Evolutionary conservation across 225 moss, liverwort and hornwort species (phyloP).

Genomic region (Asterella californica): DNA sequence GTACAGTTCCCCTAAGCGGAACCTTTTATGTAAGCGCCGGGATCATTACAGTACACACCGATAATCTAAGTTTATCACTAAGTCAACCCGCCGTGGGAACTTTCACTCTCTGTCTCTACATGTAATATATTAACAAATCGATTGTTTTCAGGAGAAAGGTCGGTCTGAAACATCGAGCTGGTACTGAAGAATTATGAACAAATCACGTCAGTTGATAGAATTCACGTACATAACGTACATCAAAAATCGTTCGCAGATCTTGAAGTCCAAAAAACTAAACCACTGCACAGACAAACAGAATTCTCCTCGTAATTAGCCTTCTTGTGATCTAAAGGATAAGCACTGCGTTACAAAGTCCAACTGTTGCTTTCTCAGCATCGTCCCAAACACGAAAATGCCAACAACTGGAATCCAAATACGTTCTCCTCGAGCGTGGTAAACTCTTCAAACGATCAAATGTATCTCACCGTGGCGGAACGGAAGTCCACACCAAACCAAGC

Average conservation of each 20-base stretch:
- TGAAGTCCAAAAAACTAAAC: slow-evolving; percentile 85
- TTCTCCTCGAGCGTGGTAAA: too few relatives aligned
- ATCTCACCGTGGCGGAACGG: not conserved
- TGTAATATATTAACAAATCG: slow-evolving; percentile 16
- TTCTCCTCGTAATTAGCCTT: not conserved
- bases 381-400: too few relatives aligned
- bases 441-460: too few relatives aligned
- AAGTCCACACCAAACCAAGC: not conserved
- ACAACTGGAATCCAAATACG: too few relatives aligned
- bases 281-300: slow-evolving; percentile 44
- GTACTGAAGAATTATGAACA: not conserved
- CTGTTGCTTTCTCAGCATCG: too few relatives aligned
- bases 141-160: not conserved
- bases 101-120: not conserved
- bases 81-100: not conserved
- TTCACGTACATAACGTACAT: slow-evolving; percentile 4
- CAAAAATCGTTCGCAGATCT: slow-evolving; percentile 59
- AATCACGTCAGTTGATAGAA: slow-evolving; percentile 1
- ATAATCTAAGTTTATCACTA: not conserved
- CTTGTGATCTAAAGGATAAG: not conserved
- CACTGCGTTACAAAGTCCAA: not conserved
- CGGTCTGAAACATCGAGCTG: not conserved
- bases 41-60: not conserved
- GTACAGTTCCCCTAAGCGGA: not conserved
- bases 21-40: not conserved